Percentiles rank a stretch among this genome's conserved stretches.
Conservation (phyloP, 768 basidiomycete genomes). For the Suillus weaverae region DNA sequence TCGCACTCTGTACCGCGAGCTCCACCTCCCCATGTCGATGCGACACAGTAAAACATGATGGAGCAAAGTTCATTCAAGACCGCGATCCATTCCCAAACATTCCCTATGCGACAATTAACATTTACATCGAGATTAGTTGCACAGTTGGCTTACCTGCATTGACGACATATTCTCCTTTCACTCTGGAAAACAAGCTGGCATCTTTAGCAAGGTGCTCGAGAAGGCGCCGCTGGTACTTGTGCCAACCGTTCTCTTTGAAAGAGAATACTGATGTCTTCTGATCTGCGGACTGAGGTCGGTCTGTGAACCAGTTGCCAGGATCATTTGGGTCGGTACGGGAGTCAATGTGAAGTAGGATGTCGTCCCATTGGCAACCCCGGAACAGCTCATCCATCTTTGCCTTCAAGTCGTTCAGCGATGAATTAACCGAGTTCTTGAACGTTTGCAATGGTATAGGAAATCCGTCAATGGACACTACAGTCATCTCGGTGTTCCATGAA, state of each 20-base stretch:
- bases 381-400: not conserved
- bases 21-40: constrained; percentile 17
- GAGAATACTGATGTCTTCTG: not conserved
- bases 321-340: not conserved
- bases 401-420: not conserved
- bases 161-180: too few species aligned
- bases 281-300: not conserved
- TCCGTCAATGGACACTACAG: not conserved
- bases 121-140: too few species aligned
- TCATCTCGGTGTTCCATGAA: not conserved
- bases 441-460: not conserved
- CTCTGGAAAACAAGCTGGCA: too few species aligned
- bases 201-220: not conserved
- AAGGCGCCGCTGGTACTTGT: not conserved
- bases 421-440: not conserved
- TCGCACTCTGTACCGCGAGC: constrained; percentile 20
- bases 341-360: not conserved
- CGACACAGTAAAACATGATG: constrained; percentile 13
- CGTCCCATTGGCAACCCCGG: not conserved
- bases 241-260: not conserved
- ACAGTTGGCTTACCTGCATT: too few species aligned
- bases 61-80: constrained; percentile 9
- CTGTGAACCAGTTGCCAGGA: not conserved
- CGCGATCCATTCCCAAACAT: constrained; percentile 8
- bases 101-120: too few species aligned